phyloP scores from a whole-genome alignment of 116 monocot genomes.

The Phalaenopsis hybrid region DNA sequence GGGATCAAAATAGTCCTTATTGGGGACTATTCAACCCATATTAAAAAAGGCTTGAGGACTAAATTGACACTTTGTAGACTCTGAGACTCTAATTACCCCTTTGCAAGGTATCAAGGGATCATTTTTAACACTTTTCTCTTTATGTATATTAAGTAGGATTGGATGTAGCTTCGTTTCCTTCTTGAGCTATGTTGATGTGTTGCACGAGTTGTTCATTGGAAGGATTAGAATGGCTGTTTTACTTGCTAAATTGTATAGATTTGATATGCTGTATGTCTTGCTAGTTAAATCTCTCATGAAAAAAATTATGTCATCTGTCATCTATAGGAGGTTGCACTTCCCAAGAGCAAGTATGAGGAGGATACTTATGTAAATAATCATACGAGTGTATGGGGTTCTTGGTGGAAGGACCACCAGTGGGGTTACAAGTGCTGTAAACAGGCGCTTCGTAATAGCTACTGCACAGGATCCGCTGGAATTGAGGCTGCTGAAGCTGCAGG shows the following conservation, averaged over 20 bases:
- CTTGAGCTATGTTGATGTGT: background rate
- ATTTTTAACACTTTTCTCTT: too few species aligned
- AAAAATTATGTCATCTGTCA: background rate
- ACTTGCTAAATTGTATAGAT: background rate
- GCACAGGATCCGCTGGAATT: conserved; percentile 91
- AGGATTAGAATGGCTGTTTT: background rate
- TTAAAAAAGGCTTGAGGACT: too few species aligned
- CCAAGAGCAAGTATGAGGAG: conserved; percentile 90
- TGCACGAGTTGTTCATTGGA: background rate
- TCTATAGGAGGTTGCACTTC: conserved; percentile 64
- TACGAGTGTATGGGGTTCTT: conserved; percentile 90
- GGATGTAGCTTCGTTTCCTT: background rate
- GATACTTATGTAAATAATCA: conserved; percentile 85
- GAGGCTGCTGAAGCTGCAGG: conserved; percentile 90
- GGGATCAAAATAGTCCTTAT: too few species aligned
- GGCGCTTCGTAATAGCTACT: conserved; percentile 77
- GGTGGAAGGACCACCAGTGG: conserved; percentile 99
- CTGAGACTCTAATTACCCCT: too few species aligned
- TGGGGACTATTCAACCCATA: too few species aligned
- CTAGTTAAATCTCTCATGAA: background rate
- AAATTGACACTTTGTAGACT: too few species aligned
- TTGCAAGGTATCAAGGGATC: too few species aligned
- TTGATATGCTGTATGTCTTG: background rate
- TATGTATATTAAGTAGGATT: background rate
- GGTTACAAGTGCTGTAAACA: conserved; percentile 94